Conservation (phyloP, 1,284 basidiomycete genomes). For the Sporisorium sorghi region DNA sequence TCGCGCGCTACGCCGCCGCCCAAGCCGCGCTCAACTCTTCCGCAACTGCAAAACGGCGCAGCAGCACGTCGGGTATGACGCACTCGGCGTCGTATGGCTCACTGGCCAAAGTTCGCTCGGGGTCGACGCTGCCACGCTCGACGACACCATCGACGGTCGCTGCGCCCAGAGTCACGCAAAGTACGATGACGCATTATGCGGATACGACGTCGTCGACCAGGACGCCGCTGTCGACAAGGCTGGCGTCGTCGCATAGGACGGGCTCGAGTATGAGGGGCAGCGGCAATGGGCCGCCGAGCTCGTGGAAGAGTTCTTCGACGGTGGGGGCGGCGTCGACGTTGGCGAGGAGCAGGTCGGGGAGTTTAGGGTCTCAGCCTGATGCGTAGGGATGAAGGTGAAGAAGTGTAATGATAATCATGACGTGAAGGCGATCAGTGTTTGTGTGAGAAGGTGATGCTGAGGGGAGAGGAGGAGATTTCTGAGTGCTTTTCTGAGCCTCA, state of each 20-base stretch:
- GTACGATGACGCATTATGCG: constrained; percentile 10
- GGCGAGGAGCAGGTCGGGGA: constrained; percentile 89
- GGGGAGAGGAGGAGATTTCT: too few relatives aligned
- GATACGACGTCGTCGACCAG: constrained; percentile 3
- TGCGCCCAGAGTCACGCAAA: constrained; percentile 17
- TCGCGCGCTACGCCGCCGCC: constrained; percentile 37
- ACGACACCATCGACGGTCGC: constrained; percentile 20
- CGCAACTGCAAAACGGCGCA: constrained; percentile 25
- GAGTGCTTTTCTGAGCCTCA: too few relatives aligned
- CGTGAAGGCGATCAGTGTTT: background rate
- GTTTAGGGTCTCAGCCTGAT: constrained; percentile 16
- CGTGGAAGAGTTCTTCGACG: constrained; percentile 34
- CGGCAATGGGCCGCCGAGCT: constrained; percentile 38
- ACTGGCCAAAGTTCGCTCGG: constrained; percentile 33
- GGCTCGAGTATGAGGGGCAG: constrained; percentile 26
- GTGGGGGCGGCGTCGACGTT: background rate
- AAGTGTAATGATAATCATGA: constrained; percentile 8
- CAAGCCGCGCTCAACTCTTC: constrained; percentile 8
- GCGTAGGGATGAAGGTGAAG: background rate
- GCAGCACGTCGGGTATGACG: constrained; percentile 28
- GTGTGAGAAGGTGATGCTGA: background rate
- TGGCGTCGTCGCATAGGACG: constrained; percentile 27
- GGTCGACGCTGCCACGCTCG: constrained; percentile 17
- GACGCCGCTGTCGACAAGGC: constrained; percentile 30
- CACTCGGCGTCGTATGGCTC: constrained; percentile 31